Percentiles rank a stretch among this genome's conserved stretches.
Evolutionary conservation across 352 stramenopile genomes (phyloP).

Genomic region (Pythium coloratum): DNA sequence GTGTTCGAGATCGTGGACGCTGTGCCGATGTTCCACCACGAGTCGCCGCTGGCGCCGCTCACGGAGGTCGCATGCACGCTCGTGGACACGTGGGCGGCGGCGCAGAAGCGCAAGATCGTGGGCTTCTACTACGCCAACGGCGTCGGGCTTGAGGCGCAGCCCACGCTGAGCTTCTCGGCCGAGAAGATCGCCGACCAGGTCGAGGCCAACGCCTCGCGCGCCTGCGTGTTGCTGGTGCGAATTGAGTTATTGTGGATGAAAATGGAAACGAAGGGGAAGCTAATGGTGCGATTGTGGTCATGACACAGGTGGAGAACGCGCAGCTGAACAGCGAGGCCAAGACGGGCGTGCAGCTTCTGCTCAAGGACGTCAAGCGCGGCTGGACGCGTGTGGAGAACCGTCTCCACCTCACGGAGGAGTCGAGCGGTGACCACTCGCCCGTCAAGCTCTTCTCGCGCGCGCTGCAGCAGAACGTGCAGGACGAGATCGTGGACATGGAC

Average conservation of each 20-base stretch:
- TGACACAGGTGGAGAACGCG: slow-evolving; percentile 41
- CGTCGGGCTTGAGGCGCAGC: slow-evolving; percentile 31
- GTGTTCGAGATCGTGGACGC: slow-evolving; percentile 55
- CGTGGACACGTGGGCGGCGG: slow-evolving; percentile 56
- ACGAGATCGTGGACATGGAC: slow-evolving; percentile 69
- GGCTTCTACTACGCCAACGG: slow-evolving; percentile 62
- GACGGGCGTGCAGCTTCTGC: slow-evolving; percentile 58
- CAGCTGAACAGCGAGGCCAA: slow-evolving; percentile 60
- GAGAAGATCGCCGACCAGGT: slow-evolving; percentile 74
- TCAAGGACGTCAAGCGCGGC: slow-evolving; percentile 81
- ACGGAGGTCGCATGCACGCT: slow-evolving; percentile 67
- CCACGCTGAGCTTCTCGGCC: slow-evolving; percentile 47
- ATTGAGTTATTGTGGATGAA: background rate
- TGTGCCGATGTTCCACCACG: slow-evolving; percentile 81
- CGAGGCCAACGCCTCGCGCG: slow-evolving; percentile 61
- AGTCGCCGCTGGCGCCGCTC: slow-evolving; percentile 61
- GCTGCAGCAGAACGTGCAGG: slow-evolving; percentile 47
- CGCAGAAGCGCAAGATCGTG: slow-evolving; percentile 56
- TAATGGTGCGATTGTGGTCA: background rate
- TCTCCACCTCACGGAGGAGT: slow-evolving; percentile 46
- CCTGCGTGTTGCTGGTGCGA: slow-evolving; percentile 59
- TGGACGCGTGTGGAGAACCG: slow-evolving; percentile 71
- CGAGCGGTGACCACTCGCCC: slow-evolving; percentile 32
- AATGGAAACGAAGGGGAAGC: background rate
- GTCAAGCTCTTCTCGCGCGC: slow-evolving; percentile 46